Conservation (phyloP, 345 rosid species). For the Psidium guajava region DNA sequence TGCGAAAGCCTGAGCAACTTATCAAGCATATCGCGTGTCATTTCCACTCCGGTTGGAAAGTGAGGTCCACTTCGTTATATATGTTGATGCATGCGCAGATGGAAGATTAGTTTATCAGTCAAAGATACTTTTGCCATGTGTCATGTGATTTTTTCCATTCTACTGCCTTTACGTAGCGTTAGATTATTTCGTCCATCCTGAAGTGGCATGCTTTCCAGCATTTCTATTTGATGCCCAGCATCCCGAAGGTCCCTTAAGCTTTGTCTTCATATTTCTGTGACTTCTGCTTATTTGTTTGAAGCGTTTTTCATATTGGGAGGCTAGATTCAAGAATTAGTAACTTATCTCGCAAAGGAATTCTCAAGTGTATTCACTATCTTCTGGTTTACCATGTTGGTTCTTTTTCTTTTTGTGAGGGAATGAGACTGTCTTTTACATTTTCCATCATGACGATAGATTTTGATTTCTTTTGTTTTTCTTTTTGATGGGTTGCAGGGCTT, state of each 20-base stretch:
- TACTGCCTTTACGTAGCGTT: neutral
- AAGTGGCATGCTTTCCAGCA: neutral
- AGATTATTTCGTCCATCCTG: neutral
- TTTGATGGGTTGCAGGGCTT: conserved; percentile 44
- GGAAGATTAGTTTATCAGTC: neutral
- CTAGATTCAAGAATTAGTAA: neutral
- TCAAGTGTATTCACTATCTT: neutral
- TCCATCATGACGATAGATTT: neutral
- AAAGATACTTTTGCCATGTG: neutral
- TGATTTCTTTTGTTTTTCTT: neutral
- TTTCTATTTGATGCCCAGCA: neutral
- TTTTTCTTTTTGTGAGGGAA: neutral
- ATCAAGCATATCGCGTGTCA: neutral
- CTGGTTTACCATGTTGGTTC: neutral
- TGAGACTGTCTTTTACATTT: neutral
- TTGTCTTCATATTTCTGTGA: neutral
- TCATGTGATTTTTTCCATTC: neutral
- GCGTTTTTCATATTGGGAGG: neutral
- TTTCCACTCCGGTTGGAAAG: neutral
- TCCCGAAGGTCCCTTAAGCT: neutral
- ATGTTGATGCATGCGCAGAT: neutral
- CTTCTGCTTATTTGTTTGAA: neutral
- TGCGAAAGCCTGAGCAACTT: neutral
- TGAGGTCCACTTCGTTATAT: neutral
- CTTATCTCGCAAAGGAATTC: neutral